Conservation (phyloP, 2,329 filamentous ascomycete genomes). For the Monilinia laxa region DNA sequence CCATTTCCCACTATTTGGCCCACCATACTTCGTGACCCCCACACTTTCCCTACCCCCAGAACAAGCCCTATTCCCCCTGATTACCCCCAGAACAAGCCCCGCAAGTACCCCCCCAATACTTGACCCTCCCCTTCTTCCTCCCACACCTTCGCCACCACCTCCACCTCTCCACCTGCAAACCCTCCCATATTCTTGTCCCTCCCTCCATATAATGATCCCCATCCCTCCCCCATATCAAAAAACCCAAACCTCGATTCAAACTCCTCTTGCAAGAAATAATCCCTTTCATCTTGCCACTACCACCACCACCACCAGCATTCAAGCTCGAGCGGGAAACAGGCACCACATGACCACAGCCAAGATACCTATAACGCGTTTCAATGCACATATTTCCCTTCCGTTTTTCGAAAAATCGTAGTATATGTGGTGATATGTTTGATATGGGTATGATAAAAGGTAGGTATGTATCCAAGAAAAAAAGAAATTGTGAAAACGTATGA, state of each 20-base stretch:
- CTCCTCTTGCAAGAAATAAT: not conserved
- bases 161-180: not conserved
- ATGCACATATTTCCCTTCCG: not conserved
- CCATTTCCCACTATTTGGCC: too few species aligned
- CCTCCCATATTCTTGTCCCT: not conserved
- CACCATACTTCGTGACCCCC: not conserved
- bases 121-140: not conserved
- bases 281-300: not conserved
- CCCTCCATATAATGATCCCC: not conserved
- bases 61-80: accelerated
- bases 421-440: not conserved
- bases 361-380: slow-evolving; percentile 1
- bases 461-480: too few species aligned
- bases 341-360: not conserved
- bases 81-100: too few species aligned
- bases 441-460: too few species aligned
- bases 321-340: not conserved
- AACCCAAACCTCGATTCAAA: not conserved
- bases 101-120: not conserved
- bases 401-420: too few species aligned
- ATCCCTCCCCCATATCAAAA: too few species aligned
- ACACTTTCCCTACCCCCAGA: not conserved
- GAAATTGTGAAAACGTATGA: too few species aligned
- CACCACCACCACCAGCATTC: not conserved
- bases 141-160: not conserved